Percentiles rank a stretch among this genome's conserved stretches.
These are phyloP conservation scores for Trypanosoma lewisi DNA, from an alignment of 208 protist species.

Conservation along the genomic window DNA sequence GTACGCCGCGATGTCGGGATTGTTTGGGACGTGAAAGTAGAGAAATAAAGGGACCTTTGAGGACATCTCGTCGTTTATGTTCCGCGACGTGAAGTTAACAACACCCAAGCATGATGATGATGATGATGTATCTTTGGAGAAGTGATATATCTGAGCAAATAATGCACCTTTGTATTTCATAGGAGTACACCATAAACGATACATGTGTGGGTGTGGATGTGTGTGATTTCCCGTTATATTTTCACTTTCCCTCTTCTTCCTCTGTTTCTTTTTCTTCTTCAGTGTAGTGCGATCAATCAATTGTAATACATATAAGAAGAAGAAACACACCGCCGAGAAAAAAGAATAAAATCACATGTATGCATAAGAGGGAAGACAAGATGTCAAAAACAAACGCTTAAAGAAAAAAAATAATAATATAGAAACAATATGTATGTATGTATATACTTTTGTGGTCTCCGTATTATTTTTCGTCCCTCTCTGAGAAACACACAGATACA, in stretches of 20 bases:
- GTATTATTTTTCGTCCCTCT: background rate
- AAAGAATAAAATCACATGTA: too few species aligned
- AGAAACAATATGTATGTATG: slow-evolving; percentile 2
- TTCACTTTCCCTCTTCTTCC: too few species aligned
- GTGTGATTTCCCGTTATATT: too few species aligned
- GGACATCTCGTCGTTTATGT: slow-evolving; percentile 72
- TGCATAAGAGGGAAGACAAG: background rate
- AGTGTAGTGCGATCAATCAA: too few species aligned
- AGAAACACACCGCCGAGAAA: too few species aligned
- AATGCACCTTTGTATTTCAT: background rate
- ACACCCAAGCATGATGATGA: slow-evolving; percentile 41
- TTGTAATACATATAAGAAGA: too few species aligned
- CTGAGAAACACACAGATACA: slow-evolving; percentile 13
- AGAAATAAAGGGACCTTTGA: slow-evolving; percentile 78
- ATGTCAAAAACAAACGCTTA: slow-evolving; percentile 2
- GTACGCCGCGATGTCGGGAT: slow-evolving; percentile 66
- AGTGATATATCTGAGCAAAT: background rate
- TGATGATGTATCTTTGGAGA: background rate
- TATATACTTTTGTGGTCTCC: background rate
- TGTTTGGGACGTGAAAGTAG: slow-evolving; percentile 79
- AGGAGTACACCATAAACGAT: background rate
- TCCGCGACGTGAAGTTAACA: slow-evolving; percentile 57
- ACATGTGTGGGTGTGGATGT: background rate
- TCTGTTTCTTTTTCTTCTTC: too few species aligned
- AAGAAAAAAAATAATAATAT: slow-evolving; percentile 20